These are phyloP conservation scores for Clarireedia monteithiana DNA, from an alignment of 2,329 filamentous ascomycete genomes.

Conservation along the genomic window DNA sequence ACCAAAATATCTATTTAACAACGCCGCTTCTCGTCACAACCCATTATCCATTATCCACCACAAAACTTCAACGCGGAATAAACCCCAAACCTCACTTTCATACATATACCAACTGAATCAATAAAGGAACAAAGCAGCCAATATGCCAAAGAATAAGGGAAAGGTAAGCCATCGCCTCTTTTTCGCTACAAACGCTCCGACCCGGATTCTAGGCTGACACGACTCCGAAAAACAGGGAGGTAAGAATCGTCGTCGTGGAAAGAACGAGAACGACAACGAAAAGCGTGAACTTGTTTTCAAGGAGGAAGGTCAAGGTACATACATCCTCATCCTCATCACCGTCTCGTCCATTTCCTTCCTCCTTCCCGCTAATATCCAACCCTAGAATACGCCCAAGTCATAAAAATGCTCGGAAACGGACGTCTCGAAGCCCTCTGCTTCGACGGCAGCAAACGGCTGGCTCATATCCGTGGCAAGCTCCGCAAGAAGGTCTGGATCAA, in stretches of 20 bases:
- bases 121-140: constrained; percentile 29
- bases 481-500: constrained; percentile 99
- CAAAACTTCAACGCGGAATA: neutral
- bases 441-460: constrained; percentile 80
- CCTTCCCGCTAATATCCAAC: neutral
- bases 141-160: constrained; percentile 99
- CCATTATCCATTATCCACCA: neutral
- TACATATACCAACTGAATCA: constrained; percentile 3
- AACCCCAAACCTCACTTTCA: neutral
- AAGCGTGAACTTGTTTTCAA: constrained; percentile 99
- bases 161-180: constrained; percentile 55
- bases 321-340: neutral
- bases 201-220: constrained; percentile 8
- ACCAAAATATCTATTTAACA: neutral
- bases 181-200: neutral
- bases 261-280: constrained; percentile 99
- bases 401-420: constrained; percentile 96
- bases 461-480: constrained; percentile 89
- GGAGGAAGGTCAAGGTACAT: constrained; percentile 81
- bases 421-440: constrained; percentile 88
- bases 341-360: neutral
- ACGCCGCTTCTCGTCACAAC: neutral
- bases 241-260: constrained; percentile 97
- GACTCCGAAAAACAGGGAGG: constrained; percentile 59
- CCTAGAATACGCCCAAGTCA: constrained; percentile 71